These are phyloP conservation scores for Artemisia argyi DNA, from an alignment of 129 eudicot genomes.

Conservation along the genomic window DNA sequence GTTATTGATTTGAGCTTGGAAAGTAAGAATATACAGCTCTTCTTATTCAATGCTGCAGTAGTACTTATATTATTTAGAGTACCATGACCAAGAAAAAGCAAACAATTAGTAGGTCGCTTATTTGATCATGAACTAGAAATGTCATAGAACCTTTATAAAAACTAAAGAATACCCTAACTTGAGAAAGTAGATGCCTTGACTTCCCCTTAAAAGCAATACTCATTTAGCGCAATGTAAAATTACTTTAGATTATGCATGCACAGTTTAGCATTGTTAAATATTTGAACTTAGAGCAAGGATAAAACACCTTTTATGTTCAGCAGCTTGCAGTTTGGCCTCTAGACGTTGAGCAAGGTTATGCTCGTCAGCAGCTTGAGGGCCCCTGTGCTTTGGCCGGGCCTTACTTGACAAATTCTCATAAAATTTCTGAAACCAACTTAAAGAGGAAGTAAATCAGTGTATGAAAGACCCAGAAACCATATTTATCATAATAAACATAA, in stretches of 20 bases:
- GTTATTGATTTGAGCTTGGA: too few relatives aligned
- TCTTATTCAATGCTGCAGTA: too few relatives aligned
- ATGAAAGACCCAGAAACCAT: constrained; percentile 4
- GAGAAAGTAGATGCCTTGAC: too few relatives aligned
- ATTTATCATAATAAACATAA: not conserved
- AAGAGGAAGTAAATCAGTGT: not conserved
- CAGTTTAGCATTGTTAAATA: not conserved
- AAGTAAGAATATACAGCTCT: too few relatives aligned
- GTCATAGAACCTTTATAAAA: too few relatives aligned
- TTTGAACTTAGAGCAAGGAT: not conserved
- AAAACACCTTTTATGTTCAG: constrained; percentile 85
- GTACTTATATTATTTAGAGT: too few relatives aligned
- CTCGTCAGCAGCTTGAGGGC: constrained; percentile 55
- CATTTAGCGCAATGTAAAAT: not conserved
- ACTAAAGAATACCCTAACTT: too few relatives aligned
- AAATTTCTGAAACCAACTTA: constrained; percentile 57
- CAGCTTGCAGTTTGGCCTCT: constrained; percentile 90
- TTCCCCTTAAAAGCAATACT: too few relatives aligned
- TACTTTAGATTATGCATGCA: not conserved
- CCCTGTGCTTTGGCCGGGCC: constrained; percentile 73
- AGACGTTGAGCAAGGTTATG: constrained; percentile 76
- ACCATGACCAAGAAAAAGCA: too few relatives aligned
- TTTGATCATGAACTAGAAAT: too few relatives aligned
- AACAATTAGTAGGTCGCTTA: too few relatives aligned
- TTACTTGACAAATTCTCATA: constrained; percentile 74